Conservation (phyloP, 2,329 filamentous ascomycete genomes). For the Geosmithia morbida region DNA sequence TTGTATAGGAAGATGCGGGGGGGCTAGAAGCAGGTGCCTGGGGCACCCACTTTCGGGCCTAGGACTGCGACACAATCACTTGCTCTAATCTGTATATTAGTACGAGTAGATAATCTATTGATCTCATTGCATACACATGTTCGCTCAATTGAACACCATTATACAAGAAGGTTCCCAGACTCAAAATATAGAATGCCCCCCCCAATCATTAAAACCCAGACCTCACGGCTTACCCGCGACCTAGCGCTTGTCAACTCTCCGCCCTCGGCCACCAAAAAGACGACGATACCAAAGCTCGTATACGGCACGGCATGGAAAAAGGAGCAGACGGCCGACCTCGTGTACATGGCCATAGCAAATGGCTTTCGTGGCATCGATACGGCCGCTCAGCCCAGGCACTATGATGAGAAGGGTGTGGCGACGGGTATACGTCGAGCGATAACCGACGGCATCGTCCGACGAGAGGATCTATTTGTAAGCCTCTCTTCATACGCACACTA, state of each 20-base stretch:
- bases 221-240: slow-evolving; percentile 17
- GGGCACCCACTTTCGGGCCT: too few relatives aligned
- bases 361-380: slow-evolving; percentile 68
- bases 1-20: too few relatives aligned
- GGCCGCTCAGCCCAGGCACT: slow-evolving; percentile 65
- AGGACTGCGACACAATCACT: too few relatives aligned
- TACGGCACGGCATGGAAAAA: slow-evolving; percentile 88
- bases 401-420: slow-evolving; percentile 58
- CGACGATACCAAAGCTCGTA: slow-evolving; percentile 34
- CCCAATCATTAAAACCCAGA: slow-evolving; percentile 9
- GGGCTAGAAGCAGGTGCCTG: too few relatives aligned
- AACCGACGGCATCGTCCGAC: slow-evolving; percentile 37
- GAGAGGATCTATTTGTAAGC: slow-evolving; percentile 38
- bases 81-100: too few relatives aligned
- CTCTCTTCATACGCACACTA: too few relatives aligned
- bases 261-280: neutral
- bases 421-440: slow-evolving; percentile 50
- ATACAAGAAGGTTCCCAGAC: neutral
- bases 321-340: slow-evolving; percentile 48
- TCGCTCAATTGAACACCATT: too few relatives aligned
- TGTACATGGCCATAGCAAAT: slow-evolving; percentile 49
- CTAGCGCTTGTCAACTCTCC: slow-evolving; percentile 6
- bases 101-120: too few relatives aligned
- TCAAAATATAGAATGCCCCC: slow-evolving; percentile 5
- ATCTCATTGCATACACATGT: too few relatives aligned